These are phyloP conservation scores for Takakia lepidozioides DNA, from an alignment of 225 moss, liverwort and hornwort species.

Conservation along the genomic window DNA sequence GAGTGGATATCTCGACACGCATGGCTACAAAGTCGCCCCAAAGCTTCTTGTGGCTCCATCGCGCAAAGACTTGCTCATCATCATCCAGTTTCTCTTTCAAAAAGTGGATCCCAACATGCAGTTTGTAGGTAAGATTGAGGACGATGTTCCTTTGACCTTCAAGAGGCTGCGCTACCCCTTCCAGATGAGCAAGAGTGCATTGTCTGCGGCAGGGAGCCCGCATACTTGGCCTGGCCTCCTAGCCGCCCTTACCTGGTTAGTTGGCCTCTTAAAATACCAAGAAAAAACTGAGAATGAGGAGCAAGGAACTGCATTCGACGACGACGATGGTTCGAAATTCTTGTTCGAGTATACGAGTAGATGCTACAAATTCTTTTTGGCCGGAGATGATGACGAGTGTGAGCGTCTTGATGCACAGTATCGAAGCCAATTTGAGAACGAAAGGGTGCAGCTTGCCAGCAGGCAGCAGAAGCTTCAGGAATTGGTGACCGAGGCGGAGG, in stretches of 20 bases:
- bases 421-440: conserved; percentile 37
- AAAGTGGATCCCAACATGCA: conserved; percentile 59
- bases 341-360: conserved; percentile 41
- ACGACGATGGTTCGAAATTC: conserved; percentile 18
- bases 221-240: conserved; percentile 92
- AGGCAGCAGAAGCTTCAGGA: conserved; percentile 31
- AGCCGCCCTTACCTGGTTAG: conserved; percentile 83
- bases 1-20: conserved; percentile 46
- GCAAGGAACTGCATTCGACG: conserved; percentile 26
- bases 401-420: conserved; percentile 24
- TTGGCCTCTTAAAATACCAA: conserved; percentile 40
- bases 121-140: conserved; percentile 68
- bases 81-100: conserved; percentile 77
- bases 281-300: conserved; percentile 34
- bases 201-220: conserved; percentile 89
- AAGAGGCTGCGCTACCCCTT: conserved; percentile 84
- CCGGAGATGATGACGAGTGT: conserved; percentile 55
- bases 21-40: conserved; percentile 52
- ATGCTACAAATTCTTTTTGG: conserved; percentile 46
- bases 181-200: conserved; percentile 81
- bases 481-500: conserved; percentile 31
- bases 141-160: conserved; percentile 80
- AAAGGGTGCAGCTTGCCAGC: conserved; percentile 19
- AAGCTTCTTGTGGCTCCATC: conserved; percentile 75
- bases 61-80: conserved; percentile 68